These are phyloP conservation scores for Phoenix roebelenii DNA, from an alignment of 176 grass and related monocot species.

Conservation along the genomic window DNA sequence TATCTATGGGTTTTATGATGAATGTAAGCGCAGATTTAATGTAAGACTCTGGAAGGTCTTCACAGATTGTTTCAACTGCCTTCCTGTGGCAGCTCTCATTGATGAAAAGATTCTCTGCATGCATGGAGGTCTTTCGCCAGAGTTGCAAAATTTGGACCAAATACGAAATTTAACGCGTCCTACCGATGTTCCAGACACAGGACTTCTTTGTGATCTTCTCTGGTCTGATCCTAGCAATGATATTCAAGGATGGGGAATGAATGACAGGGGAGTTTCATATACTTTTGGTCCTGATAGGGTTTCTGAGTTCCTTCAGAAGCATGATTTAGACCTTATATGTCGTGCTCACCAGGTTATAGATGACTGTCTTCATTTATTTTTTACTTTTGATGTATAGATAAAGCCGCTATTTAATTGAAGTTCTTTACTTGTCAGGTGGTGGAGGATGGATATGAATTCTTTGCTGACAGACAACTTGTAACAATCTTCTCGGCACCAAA, in stretches of 20 bases:
- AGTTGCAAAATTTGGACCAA: slow-evolving; percentile 33
- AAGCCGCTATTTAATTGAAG: no score
- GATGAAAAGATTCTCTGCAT: slow-evolving; percentile 48
- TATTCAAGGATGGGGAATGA: slow-evolving; percentile 29
- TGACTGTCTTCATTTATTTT: not conserved
- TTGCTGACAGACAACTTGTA: no score
- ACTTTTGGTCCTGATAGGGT: slow-evolving; percentile 48
- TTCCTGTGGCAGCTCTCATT: slow-evolving; percentile 44
- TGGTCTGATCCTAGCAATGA: slow-evolving; percentile 40
- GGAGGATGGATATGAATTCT: no score
- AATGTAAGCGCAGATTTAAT: slow-evolving; percentile 51
- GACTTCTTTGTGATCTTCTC: slow-evolving; percentile 58
- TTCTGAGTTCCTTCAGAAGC: slow-evolving; percentile 25
- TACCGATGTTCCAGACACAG: slow-evolving; percentile 35
- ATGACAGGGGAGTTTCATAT: slow-evolving; percentile 47
- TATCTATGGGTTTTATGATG: slow-evolving; percentile 56
- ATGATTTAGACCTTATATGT: slow-evolving; percentile 58
- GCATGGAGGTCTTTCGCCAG: slow-evolving; percentile 58
- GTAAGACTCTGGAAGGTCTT: slow-evolving; percentile 45
- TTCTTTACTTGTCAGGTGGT: no score
- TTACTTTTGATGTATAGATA: no score
- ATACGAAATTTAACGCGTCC: slow-evolving; percentile 31
- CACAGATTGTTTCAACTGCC: slow-evolving; percentile 62
- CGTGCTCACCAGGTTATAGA: slow-evolving; percentile 43
- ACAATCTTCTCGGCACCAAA: no score